Percentiles rank a stretch among this genome's conserved stretches.
These are phyloP conservation scores for Eucalyptus decipiens DNA, from an alignment of 345 rosid species.

Conservation along the genomic window DNA sequence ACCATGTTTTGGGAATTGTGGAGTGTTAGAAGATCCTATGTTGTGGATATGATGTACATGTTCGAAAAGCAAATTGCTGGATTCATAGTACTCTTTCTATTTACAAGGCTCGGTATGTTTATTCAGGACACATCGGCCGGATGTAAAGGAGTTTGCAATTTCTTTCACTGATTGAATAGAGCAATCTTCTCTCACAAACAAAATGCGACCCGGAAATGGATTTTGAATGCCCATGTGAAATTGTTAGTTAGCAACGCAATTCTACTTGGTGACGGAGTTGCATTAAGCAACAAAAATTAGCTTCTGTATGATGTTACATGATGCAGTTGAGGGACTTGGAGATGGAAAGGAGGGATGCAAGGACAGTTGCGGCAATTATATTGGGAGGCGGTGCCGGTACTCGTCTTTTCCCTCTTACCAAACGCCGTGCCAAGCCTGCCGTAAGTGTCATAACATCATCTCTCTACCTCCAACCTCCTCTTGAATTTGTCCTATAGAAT, in stretches of 20 bases:
- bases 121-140: background rate
- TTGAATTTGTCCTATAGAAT: background rate
- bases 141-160: background rate
- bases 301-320: background rate
- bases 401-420: constrained; percentile 94
- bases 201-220: background rate
- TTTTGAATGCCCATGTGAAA: background rate
- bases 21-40: background rate
- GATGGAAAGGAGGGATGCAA: constrained; percentile 50
- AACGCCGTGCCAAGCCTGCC: constrained; percentile 93
- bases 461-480: background rate
- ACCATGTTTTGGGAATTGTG: background rate
- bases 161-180: background rate
- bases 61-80: background rate
- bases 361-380: constrained; percentile 74
- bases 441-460: constrained; percentile 14
- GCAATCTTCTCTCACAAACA: background rate
- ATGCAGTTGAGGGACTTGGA: constrained; percentile 61
- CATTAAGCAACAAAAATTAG: background rate
- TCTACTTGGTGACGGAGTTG: background rate
- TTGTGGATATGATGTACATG: background rate
- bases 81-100: background rate
- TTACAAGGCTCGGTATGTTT: background rate
- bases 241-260: background rate
- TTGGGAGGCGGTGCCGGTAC: constrained; percentile 99